These are phyloP conservation scores for Trichoderma koningii DNA, from an alignment of 2,329 filamentous ascomycete species.

Conservation along the genomic window DNA sequence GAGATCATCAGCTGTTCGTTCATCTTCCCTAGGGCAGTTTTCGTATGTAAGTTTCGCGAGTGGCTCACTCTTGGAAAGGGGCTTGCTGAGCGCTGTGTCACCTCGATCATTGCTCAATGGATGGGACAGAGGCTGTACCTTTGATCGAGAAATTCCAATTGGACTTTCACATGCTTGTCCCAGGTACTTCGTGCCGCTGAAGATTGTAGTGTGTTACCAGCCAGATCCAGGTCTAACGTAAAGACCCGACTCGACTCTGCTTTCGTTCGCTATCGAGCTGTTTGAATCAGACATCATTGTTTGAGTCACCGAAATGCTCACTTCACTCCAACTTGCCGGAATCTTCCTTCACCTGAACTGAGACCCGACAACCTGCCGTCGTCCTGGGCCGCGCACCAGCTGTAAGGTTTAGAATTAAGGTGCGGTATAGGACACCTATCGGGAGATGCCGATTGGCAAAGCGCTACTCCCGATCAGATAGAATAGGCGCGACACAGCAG, in stretches of 20 bases:
- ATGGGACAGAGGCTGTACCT: neutral
- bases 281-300: too few relatives aligned
- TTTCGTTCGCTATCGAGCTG: neutral
- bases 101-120: neutral
- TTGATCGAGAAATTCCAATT: neutral
- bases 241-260: neutral
- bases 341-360: neutral
- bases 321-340: neutral
- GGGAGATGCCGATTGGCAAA: neutral
- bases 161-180: slow-evolving; percentile 13
- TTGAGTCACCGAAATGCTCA: too few relatives aligned
- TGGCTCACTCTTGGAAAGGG: too few relatives aligned
- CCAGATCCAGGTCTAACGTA: neutral
- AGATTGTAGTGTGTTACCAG: neutral
- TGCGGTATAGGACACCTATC: neutral
- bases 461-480: neutral
- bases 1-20: neutral
- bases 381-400: neutral
- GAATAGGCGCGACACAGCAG: fast-evolving
- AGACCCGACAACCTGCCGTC: neutral
- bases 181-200: neutral
- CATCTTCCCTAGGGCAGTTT: too few relatives aligned
- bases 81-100: neutral
- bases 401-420: neutral
- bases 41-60: too few relatives aligned